A percentile compares a stretch with the other conserved stretches of the same genome.
Conservation (phyloP, 1,284 basidiomycete species). For the Austroboletus niveus region DNA sequence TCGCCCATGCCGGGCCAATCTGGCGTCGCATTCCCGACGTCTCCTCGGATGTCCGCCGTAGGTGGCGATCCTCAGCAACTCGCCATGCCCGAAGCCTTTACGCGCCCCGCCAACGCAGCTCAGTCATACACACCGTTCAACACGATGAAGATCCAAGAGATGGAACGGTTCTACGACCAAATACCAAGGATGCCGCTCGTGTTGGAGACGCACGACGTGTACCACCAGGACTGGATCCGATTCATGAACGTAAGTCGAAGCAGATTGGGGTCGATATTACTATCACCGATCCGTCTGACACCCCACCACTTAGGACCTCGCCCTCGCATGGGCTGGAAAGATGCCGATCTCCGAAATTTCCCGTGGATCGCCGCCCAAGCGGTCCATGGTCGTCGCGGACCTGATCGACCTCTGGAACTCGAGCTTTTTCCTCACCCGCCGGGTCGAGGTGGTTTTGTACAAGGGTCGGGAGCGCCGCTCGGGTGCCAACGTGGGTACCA, state of each 20-base stretch:
- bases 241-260: slow-evolving; percentile 56
- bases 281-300: not conserved
- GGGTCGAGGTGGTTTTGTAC: slow-evolving; percentile 71
- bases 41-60: slow-evolving; percentile 31
- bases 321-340: slow-evolving; percentile 68
- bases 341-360: slow-evolving; percentile 57
- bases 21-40: slow-evolving; percentile 22
- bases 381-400: slow-evolving; percentile 60
- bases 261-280: too few relatives aligned
- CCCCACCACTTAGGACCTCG: slow-evolving; percentile 52
- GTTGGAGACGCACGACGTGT: slow-evolving; percentile 73
- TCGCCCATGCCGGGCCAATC: slow-evolving; percentile 38
- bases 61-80: slow-evolving; percentile 42
- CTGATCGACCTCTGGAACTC: slow-evolving; percentile 75
- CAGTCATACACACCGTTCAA: slow-evolving; percentile 69
- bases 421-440: slow-evolving; percentile 68
- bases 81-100: slow-evolving; percentile 66
- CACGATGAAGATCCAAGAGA: slow-evolving; percentile 64
- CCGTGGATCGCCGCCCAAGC: slow-evolving; percentile 49
- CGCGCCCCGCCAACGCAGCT: slow-evolving; percentile 62
- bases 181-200: slow-evolving; percentile 69
- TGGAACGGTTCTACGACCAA: slow-evolving; percentile 67
- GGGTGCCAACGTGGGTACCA: slow-evolving; percentile 50
- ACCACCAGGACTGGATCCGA: slow-evolving; percentile 72
- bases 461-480: slow-evolving; percentile 73